Base-by-base conservation (phyloP, 2,329 filamentous ascomycete species). In the Periconia sp. region DNA sequence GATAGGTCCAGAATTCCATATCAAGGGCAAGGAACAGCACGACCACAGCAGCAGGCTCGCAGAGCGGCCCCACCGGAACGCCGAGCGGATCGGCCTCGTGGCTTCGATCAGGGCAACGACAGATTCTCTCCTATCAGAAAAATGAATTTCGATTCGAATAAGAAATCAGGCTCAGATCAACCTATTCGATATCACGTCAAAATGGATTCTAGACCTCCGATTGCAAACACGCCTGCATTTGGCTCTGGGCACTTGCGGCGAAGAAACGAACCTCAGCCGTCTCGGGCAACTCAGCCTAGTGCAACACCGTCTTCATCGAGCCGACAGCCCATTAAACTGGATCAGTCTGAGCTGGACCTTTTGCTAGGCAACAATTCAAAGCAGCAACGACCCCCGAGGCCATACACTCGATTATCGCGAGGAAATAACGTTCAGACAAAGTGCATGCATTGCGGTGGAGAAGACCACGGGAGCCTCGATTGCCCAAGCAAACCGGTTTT, bases 361-460 rank as follows among this genome's bases (percentile, higher is more conserved):
- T 36, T 69, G 3, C 29, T 68, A 26, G 56, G 59, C 9, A 50
- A 48, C 18, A 40, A 35, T 19, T 35, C 43, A 3, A 54, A 23
- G 5, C 36, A 23, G n/a, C 22, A 6, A 35, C 46, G 9, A 30
- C 10, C 13, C 7, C 36, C 44, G 23, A 53, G 50, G 15, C 50
- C 50, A 13, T 63, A 57, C 22, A 54, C 61, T 28, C 59, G 53
- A 7, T 51, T 67, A 13, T 39, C 48, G n/a, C 57, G 55, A 23
- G 49, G 62, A 13, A 25, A 44, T 7, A 57, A 56, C 18, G 49
- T 50, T 7, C 52, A 53, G 35, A 48, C 50, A n/a, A 62, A 54
- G 25, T 68, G 64, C 40, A 61, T 57, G 44, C 59, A 66, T 42
- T 67, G 64, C 39, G 59, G 61, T 9, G 50, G 56, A 3, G 30